phyloP scores from a whole-genome alignment of 441 rosid species.

The Aquilaria agallochum region DNA sequence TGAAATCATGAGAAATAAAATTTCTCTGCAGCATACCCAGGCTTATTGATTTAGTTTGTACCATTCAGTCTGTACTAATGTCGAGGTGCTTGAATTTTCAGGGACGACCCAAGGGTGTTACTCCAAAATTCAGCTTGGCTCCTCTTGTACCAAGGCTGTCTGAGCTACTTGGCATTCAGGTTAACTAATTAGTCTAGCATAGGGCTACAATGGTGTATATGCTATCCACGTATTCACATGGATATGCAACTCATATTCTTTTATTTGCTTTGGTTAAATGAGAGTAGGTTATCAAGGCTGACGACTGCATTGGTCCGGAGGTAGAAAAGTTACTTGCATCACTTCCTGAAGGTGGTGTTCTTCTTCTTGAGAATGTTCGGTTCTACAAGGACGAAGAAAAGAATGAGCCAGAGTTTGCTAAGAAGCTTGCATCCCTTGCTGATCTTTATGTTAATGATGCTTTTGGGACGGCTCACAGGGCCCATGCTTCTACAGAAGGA shows the following conservation, averaged over 20 bases:
- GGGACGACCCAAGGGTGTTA: constrained; percentile 77
- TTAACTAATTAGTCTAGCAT: not conserved
- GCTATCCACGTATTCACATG: too few relatives aligned
- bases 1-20: not conserved
- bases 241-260: too few relatives aligned
- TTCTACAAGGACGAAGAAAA: constrained; percentile 97
- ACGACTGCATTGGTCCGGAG: constrained; percentile 89
- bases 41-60: not conserved
- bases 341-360: constrained; percentile 80
- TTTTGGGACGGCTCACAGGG: constrained; percentile 95
- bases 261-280: not conserved
- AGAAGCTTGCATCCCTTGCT: constrained; percentile 88
- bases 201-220: too few relatives aligned
- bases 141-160: constrained; percentile 67
- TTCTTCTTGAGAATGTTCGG: constrained; percentile 91
- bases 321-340: constrained; percentile 77
- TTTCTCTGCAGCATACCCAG: not conserved
- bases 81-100: constrained; percentile 25
- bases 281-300: constrained; percentile 74
- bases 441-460: constrained; percentile 93
- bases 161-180: constrained; percentile 60
- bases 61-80: constrained; percentile 2
- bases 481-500: constrained; percentile 95
- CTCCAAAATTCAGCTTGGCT: constrained; percentile 66
- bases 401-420: constrained; percentile 91